Evolutionary conservation across 768 basidiomycete genomes (phyloP).

Genomic region (Rhodotorula paludigena): DNA sequence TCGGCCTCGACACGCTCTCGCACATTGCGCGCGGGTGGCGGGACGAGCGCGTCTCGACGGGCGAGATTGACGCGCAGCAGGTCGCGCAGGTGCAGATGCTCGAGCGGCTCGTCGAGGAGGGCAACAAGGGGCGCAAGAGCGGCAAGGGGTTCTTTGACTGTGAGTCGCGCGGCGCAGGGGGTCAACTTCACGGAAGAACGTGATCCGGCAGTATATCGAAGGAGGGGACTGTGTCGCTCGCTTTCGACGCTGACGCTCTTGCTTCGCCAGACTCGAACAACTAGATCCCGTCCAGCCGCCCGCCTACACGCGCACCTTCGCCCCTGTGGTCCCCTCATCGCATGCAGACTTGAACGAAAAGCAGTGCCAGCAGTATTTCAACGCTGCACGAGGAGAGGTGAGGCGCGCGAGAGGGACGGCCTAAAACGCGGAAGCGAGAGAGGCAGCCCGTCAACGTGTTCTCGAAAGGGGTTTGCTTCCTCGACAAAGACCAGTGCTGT

Average conservation of each 20-base stretch:
- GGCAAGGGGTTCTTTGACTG: slow-evolving; percentile 50
- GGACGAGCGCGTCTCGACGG: slow-evolving; percentile 45
- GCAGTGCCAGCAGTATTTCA: no score
- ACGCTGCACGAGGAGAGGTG: no score
- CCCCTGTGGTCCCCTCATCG: not conserved
- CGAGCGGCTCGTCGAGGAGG: slow-evolving; percentile 48
- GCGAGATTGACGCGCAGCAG: slow-evolving; percentile 45
- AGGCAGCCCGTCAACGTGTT: no score
- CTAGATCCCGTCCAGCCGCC: not conserved
- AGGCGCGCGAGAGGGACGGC: no score
- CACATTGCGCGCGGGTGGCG: slow-evolving; percentile 50
- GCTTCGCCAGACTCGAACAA: not conserved
- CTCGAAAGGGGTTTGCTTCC: no score
- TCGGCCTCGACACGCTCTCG: slow-evolving; percentile 48
- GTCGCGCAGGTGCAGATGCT: slow-evolving; percentile 47
- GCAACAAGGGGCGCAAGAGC: slow-evolving; percentile 50
- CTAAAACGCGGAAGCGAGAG: no score
- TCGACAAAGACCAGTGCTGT: no score
- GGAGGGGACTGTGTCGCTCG: no score
- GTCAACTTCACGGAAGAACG: not conserved
- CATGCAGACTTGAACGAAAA: not conserved
- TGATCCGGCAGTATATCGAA: no score
- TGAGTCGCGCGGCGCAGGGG: not conserved
- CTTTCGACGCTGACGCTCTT: not conserved
- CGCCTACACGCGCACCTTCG: not conserved